Base-by-base conservation (phyloP, 805 yeast genomes). In the Wickerhamiella hasegawae region DNA sequence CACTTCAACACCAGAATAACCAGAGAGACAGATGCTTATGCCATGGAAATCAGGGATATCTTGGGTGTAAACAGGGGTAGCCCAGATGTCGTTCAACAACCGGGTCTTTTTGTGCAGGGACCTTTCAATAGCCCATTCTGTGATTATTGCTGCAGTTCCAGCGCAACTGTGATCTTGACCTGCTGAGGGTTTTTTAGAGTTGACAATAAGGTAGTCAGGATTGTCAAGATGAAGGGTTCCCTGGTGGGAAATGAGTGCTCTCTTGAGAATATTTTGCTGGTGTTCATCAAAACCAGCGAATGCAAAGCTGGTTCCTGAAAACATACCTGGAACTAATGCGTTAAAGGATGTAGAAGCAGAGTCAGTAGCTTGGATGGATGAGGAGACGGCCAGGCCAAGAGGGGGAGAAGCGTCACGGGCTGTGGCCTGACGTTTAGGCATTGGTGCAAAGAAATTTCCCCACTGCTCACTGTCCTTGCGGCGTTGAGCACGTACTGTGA, bases 101-200 rank as follows among this genome's bases (percentile, higher is more conserved):
- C 69, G 44, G 31, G 55, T 51, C 30, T 68, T 65, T 45, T 73
- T 73, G 54, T 66, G 75, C 17, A 81, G 59, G 18, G 79, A 69
- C 39, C 93, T 59, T 53, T 82, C 94, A 10, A 83, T 56, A 43
- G 76, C 75, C 79, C 87, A 81, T 52, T 83, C 93, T 0, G 93
- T 81, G 2, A 73, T 68, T 0, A 73, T 41, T 14, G 48, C 47
- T 3, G 49, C 43, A 3, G 51, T 17, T 25, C 50, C 33, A 4
- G 41, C 42, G 4, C 20, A 34, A 15, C 34, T 22, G n/a, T n/a
- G n/a, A 5, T 31, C 35, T 25, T 22, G 41, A 17, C 14, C 41
- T 33, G 48, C 51, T 25, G 52, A 45, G 6, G 49, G 44, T 11
- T 15, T 18, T 40, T 36, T 34, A 41, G 63, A 37, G 51, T 45